A percentile compares a stretch with the other conserved stretches of the same genome.
These are phyloP conservation scores for Oryza meyeriana DNA, from an alignment of 176 grass and related monocot genomes.

Conservation along the genomic window DNA sequence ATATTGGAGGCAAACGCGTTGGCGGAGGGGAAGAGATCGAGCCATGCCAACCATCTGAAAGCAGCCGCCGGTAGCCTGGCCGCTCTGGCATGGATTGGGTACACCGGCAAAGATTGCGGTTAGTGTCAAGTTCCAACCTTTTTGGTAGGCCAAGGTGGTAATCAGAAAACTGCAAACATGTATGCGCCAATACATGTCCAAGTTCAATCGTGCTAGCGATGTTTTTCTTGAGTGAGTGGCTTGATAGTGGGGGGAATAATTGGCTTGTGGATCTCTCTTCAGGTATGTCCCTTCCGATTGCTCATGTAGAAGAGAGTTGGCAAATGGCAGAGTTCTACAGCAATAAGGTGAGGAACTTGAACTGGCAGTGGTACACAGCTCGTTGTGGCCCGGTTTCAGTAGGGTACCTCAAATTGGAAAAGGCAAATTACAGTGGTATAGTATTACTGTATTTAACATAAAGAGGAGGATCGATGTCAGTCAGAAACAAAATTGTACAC, in stretches of 20 bases:
- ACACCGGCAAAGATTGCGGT: constrained; percentile 55
- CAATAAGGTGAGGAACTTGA: constrained; percentile 37
- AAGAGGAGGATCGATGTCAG: not conserved
- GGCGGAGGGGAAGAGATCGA: constrained; percentile 40
- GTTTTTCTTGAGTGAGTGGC: not conserved
- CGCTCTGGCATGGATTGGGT: constrained; percentile 58
- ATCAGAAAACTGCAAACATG: not conserved
- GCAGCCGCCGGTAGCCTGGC: constrained; percentile 46
- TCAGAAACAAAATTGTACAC: not conserved
- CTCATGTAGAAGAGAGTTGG: constrained; percentile 69
- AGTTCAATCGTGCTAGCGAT: not conserved
- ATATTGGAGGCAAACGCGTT: constrained; percentile 44
- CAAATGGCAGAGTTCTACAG: constrained; percentile 71
- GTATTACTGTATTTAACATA: not conserved
- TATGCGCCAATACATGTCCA: not conserved
- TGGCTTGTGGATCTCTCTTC: not conserved
- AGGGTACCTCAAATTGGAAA: not conserved
- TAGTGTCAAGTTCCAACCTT: constrained; percentile 21
- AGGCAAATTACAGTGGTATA: not conserved
- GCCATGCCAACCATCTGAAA: constrained; percentile 59
- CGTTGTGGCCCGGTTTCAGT: not conserved
- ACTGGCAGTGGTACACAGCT: not conserved
- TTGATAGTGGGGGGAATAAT: not conserved
- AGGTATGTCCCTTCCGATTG: constrained; percentile 64
- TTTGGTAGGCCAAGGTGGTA: not conserved